Conservation (phyloP, 164 flowering plant genomes). For the Chimonanthus praecox region DNA sequence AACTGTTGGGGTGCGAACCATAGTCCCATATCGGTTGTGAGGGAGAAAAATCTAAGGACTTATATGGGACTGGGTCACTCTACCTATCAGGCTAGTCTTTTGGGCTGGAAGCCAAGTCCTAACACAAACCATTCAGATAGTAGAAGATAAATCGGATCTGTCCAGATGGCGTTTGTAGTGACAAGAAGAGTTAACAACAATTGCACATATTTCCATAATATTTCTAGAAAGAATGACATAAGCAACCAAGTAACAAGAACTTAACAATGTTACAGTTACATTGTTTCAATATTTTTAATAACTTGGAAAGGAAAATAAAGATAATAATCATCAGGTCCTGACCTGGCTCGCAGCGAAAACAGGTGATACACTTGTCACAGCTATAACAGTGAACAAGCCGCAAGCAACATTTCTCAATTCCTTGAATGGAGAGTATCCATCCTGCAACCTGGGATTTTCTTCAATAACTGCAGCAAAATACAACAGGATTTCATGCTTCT, state of each 20-base stretch:
- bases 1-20: too few relatives aligned
- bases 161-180: background rate
- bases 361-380: constrained; percentile 66
- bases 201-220: background rate
- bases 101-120: background rate
- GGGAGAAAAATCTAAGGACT: too few relatives aligned
- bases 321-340: background rate
- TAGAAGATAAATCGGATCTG: background rate
- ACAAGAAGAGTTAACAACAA: background rate
- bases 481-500: background rate
- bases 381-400: constrained; percentile 76
- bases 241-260: background rate
- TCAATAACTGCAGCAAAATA: constrained; percentile 21
- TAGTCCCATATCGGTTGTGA: too few relatives aligned
- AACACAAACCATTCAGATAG: background rate
- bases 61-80: background rate
- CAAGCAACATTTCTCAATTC: constrained; percentile 55
- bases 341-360: constrained; percentile 84
- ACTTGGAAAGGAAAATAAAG: background rate
- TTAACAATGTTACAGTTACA: background rate
- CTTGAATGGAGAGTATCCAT: constrained; percentile 24
- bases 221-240: background rate
- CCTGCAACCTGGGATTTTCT: constrained; percentile 17
- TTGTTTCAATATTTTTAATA: background rate
- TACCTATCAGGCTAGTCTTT: background rate